Evolutionary conservation across 441 rosid genomes (phyloP), one percentile per base, ranked within the genome.

Genomic region (Eutrema salsugineum): DNA sequence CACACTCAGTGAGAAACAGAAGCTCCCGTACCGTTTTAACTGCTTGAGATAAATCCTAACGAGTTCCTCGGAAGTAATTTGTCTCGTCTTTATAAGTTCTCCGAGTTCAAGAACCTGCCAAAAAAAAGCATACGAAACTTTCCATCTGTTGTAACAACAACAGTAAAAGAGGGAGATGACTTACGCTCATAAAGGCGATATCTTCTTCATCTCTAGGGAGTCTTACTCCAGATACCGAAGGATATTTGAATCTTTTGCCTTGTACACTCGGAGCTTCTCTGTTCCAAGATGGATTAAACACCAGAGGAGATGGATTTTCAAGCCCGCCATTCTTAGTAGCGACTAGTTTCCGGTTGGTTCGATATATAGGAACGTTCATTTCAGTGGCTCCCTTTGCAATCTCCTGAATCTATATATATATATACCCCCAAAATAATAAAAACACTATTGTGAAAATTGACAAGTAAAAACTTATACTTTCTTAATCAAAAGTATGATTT

Each of bases 141-240:
- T 28, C 24, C 56, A 78, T 40, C 67, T 22, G 32, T 43, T 19
- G 11, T 39, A 60, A 16, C 30, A 3, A 5, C 15, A 38, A 43
- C 19, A 6, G 10, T 27, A 11, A 15, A 54, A 46, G 15, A 56
- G 4, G 15, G 20, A 17, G 22, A 9, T 35, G 59, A 66, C 85
- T 80, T 80, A 88, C 92, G 62, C 83, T 89, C 97, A 89, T 86
- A 72, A 87, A 94, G 46, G 93, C 96, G 43, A 94, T 80, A 81
- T 88, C 91, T 75, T 89, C 88, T 7, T 94, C 88, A 67, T 65
- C 73, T 43, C 36, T 55, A 11, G 92, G 98, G 68, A 70, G 84
- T 58, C 42, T 60, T 15, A 80, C 39, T 46, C 82, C 87, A 2
- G 86, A 68, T 4, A 47, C 11, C 0, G 58, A 63, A 61, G 93